A percentile compares a stretch with the other conserved stretches of the same genome.
phyloP scores from a whole-genome alignment of 2,329 filamentous ascomycete species.

The Alternaria viburni region DNA sequence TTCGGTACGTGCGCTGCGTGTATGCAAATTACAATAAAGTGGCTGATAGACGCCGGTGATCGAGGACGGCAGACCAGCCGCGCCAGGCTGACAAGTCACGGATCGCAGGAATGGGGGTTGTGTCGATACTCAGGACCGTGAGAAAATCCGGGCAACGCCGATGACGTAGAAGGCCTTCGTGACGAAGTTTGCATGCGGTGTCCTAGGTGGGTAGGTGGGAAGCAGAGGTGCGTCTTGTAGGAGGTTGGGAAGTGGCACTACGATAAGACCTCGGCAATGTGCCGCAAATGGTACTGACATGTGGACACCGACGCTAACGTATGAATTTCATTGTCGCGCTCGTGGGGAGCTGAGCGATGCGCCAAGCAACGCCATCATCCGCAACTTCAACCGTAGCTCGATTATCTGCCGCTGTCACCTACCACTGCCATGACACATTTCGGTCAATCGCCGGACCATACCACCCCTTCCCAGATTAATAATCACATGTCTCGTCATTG shows the following conservation, averaged over 20 bases:
- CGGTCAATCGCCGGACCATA: neutral
- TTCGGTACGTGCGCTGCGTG: neutral
- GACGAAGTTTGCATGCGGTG: neutral
- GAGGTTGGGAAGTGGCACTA: neutral
- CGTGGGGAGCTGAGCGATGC: neutral
- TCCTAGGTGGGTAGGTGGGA: neutral
- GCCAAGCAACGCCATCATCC: neutral
- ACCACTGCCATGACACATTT: neutral
- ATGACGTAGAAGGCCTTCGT: neutral
- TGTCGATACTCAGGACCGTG: neutral
- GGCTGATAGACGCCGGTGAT: neutral
- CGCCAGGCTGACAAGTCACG: neutral
- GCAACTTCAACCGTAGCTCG: neutral
- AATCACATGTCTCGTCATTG: neutral
- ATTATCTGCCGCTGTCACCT: neutral
- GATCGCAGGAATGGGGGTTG: neutral
- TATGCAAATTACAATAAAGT: neutral
- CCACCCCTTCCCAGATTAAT: neutral
- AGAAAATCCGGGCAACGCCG: neutral
- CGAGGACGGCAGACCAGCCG: neutral
- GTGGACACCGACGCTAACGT: neutral
- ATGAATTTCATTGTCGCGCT: neutral
- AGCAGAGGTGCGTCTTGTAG: neutral
- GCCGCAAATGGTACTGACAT: neutral
- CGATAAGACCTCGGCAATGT: neutral